Evolutionary conservation across 2,329 filamentous ascomycete species (phyloP).

Genomic region (Pseudonectria foliicola): DNA sequence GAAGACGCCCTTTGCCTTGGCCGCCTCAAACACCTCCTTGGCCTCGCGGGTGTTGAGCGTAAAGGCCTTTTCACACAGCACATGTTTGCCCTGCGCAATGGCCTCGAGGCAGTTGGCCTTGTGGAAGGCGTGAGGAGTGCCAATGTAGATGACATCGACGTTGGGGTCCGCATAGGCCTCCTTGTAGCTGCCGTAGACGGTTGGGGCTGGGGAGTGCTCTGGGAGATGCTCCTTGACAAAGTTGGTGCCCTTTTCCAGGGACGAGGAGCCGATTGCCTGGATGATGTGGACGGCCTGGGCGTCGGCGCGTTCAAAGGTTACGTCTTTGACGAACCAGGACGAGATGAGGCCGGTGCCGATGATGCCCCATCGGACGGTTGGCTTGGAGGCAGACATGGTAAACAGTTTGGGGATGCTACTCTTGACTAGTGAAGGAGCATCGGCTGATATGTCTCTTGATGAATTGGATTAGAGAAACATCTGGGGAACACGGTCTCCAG

Average conservation of each 20-base stretch:
- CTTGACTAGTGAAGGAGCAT: no score
- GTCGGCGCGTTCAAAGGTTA: slow-evolving; percentile 27
- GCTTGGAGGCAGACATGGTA: slow-evolving; percentile 2
- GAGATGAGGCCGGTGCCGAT: slow-evolving; percentile 37
- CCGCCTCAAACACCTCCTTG: slow-evolving; percentile 31
- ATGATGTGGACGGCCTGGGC: slow-evolving; percentile 33
- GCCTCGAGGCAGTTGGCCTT: slow-evolving; percentile 36
- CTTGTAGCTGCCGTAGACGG: slow-evolving; percentile 32
- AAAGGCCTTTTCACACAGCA: slow-evolving; percentile 41
- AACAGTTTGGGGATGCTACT: no score
- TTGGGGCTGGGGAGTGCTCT: slow-evolving; percentile 22
- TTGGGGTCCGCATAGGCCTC: slow-evolving; percentile 32
- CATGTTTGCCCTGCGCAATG: slow-evolving; percentile 34
- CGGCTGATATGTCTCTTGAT: no score
- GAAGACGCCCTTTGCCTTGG: slow-evolving; percentile 32
- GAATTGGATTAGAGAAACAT: no score
- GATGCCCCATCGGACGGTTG: slow-evolving; percentile 30
- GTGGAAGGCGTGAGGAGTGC: slow-evolving; percentile 38
- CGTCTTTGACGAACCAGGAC: slow-evolving; percentile 37
- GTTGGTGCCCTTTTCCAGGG: slow-evolving; percentile 25
- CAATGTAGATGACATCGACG: slow-evolving; percentile 40
- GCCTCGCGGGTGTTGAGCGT: slow-evolving; percentile 33
- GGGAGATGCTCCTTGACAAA: slow-evolving; percentile 30
- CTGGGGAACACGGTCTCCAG: no score
- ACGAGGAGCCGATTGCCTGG: slow-evolving; percentile 35